phyloP scores from a whole-genome alignment of 176 grass and related monocot genomes.

The Phyllostachys edulis region DNA sequence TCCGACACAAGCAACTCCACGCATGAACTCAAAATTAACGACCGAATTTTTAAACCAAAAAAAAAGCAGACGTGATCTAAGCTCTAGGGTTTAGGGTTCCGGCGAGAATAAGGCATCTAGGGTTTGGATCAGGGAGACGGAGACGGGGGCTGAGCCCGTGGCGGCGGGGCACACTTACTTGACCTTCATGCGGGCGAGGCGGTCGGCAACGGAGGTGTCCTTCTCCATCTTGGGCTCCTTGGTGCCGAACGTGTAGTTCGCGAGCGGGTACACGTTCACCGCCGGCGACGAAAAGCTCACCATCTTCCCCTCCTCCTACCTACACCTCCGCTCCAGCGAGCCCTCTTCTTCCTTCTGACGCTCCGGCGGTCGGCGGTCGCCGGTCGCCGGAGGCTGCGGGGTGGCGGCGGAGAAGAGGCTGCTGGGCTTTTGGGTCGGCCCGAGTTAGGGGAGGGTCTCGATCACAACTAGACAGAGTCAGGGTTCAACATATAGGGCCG shows the following conservation, averaged over 20 bases:
- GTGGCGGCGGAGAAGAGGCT: constrained; percentile 22
- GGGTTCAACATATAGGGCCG: constrained; percentile 15
- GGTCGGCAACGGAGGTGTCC: constrained; percentile 98
- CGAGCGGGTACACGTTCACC: constrained; percentile 90
- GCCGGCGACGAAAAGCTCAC: constrained; percentile 51
- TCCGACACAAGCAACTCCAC: neutral
- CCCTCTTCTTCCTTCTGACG: neutral
- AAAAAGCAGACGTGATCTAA: neutral
- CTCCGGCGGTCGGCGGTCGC: constrained; percentile 21
- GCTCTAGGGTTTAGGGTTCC: constrained; percentile 26
- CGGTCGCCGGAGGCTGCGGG: constrained; percentile 3
- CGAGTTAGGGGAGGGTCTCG: constrained; percentile 9
- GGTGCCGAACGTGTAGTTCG: constrained; percentile 98
- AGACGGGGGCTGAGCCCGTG: neutral
- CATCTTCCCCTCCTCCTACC: constrained; percentile 22
- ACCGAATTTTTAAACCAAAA: neutral
- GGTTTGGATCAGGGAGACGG: neutral
- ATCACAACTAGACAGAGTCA: constrained; percentile 19
- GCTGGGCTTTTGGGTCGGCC: constrained; percentile 23
- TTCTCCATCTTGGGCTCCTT: constrained; percentile 99
- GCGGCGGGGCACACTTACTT: constrained; percentile 49
- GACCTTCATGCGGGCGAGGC: constrained; percentile 97
- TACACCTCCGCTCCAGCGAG: neutral
- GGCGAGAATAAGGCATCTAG: neutral
- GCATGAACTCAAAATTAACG: neutral